Conservation (phyloP, 805 yeast species). For the Candida sonorensis region DNA sequence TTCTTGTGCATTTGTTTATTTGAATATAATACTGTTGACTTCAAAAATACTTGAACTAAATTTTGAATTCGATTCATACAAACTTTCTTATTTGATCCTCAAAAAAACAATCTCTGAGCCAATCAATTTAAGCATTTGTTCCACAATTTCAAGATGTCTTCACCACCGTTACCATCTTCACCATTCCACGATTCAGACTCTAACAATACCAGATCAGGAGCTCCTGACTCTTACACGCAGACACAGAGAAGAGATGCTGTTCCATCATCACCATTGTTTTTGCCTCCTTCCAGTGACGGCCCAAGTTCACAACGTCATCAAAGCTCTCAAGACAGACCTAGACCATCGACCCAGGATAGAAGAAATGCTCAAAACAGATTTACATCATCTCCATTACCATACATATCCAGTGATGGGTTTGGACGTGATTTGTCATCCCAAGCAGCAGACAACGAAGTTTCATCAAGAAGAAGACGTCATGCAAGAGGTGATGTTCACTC, state of each 20-base stretch:
- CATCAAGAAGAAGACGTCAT: constrained; percentile 39
- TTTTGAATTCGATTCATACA: no score
- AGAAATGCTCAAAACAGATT: constrained; percentile 6
- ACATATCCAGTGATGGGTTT: constrained; percentile 39
- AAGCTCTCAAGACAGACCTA: constrained; percentile 29
- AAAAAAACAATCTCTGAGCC: no score
- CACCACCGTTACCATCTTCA: constrained; percentile 22
- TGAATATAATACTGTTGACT: no score
- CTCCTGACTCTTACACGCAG: constrained; percentile 32
- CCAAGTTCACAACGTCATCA: constrained; percentile 13
- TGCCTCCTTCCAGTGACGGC: constrained; percentile 38
- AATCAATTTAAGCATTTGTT: no score
- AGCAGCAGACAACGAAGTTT: constrained; percentile 35
- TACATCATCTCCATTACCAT: constrained; percentile 44
- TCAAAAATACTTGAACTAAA: no score
- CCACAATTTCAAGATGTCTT: no score
- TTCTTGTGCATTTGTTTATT: no score
- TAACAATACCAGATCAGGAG: constrained; percentile 19
- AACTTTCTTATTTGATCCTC: no score
- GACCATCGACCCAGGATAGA: constrained; percentile 1
- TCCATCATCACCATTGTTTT: constrained; percentile 52
- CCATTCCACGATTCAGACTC: constrained; percentile 18
- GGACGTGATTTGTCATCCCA: constrained; percentile 27
- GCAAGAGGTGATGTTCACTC: constrained; percentile 76
- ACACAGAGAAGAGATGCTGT: constrained; percentile 29